These are phyloP conservation scores for Nissolia schottii DNA, from an alignment of 306 rosid genomes.

Conservation along the genomic window DNA sequence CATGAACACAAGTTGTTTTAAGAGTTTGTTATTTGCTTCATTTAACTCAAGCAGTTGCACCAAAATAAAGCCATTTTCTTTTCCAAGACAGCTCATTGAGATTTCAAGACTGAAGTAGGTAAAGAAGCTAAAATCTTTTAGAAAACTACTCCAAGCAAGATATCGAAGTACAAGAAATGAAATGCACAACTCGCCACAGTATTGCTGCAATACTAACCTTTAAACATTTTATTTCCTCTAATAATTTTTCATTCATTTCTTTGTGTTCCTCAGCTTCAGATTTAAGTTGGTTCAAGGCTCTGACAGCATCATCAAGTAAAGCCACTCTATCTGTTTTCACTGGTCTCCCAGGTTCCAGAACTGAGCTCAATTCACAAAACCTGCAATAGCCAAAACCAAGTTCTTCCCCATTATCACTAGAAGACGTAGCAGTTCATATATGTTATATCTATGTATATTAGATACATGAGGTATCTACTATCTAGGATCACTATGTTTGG, in stretches of 20 bases:
- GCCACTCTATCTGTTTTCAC: conserved; percentile 70
- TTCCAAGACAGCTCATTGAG: no score
- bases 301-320: conserved; percentile 78
- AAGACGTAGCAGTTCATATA: conserved; percentile 16
- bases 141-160: neutral
- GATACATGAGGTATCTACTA: neutral
- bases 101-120: no score
- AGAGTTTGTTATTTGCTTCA: no score
- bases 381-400: conserved; percentile 34
- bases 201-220: conserved; percentile 53
- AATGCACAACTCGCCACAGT: neutral
- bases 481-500: neutral
- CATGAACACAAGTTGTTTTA: no score
- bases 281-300: conserved; percentile 72
- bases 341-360: conserved; percentile 80
- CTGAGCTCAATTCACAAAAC: conserved; percentile 73
- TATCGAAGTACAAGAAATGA: neutral
- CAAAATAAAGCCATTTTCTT: no score
- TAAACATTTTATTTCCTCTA: conserved; percentile 64
- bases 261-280: conserved; percentile 71
- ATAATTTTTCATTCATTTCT: conserved; percentile 64
- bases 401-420: neutral
- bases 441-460: no score
- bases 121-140: neutral
- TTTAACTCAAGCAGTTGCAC: no score